Percentiles rank a stretch among this genome's conserved stretches.
Evolutionary conservation across 2,329 filamentous ascomycete species (phyloP).

Genomic region (Colletotrichum ledebouriae): DNA sequence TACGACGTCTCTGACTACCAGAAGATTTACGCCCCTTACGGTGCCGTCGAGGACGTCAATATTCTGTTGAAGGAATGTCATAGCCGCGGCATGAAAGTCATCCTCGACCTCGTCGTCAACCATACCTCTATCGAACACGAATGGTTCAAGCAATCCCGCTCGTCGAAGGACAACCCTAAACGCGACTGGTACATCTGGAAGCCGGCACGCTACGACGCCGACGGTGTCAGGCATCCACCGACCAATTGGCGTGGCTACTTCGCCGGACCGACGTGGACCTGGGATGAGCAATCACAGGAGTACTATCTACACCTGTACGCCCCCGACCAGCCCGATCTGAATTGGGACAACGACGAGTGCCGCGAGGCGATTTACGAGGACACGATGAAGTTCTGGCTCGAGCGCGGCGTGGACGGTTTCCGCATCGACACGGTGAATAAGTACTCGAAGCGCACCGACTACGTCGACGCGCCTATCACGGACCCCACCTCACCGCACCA

Average conservation of each 20-base stretch:
- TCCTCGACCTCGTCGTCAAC: conserved; percentile 81
- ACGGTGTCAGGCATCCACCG: conserved; percentile 69
- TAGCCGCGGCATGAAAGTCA: conserved; percentile 71
- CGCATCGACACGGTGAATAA: conserved; percentile 78
- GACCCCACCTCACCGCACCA: conserved; percentile 55
- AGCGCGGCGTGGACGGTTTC: conserved; percentile 75
- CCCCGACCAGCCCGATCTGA: conserved; percentile 80
- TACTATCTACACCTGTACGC: conserved; percentile 75
- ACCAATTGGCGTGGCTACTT: conserved; percentile 69
- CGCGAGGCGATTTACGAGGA: conserved; percentile 75
- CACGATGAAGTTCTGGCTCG: conserved; percentile 80
- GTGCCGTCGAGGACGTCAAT: conserved; percentile 76
- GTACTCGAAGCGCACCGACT: conserved; percentile 71
- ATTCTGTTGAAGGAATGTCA: conserved; percentile 72
- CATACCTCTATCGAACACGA: conserved; percentile 71
- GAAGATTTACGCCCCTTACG: conserved; percentile 75
- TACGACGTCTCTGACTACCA: conserved; percentile 81
- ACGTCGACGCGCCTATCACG: conserved; percentile 65
- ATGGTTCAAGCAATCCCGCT: conserved; percentile 70
- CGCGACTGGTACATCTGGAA: conserved; percentile 78
- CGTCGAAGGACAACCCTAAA: conserved; percentile 64
- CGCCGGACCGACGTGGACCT: conserved; percentile 64
- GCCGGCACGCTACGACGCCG: conserved; percentile 63
- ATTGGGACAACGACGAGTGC: conserved; percentile 79
- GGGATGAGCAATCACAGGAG: conserved; percentile 63